Percentiles rank a stretch among this genome's conserved stretches.
Conservation (phyloP, 2,329 filamentous ascomycete species). For the Fusarium protoensiforme region DNA sequence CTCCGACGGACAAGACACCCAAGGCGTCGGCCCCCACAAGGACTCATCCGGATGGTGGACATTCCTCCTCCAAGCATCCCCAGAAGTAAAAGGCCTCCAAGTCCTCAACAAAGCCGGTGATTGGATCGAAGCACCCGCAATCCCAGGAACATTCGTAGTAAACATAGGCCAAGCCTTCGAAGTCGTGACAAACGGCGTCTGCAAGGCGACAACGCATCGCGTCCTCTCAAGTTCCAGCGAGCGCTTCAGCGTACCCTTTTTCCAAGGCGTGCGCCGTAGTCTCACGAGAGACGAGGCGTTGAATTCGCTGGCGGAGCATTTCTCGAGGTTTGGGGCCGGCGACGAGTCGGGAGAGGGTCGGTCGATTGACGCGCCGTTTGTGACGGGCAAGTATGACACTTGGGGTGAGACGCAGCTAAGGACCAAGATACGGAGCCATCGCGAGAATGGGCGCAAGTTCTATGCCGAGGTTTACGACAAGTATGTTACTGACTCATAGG, state of each 20-base stretch:
- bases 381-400: slow-evolving; percentile 61
- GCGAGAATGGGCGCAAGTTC: slow-evolving; percentile 58
- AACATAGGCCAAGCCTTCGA: slow-evolving; percentile 70
- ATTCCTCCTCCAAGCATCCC: slow-evolving; percentile 69
- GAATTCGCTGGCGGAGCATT: slow-evolving; percentile 52
- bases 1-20: slow-evolving; percentile 35
- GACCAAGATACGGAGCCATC: slow-evolving; percentile 64
- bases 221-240: slow-evolving; percentile 50
- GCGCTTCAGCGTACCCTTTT: slow-evolving; percentile 58
- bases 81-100: slow-evolving; percentile 60
- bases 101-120: slow-evolving; percentile 58
- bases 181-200: slow-evolving; percentile 64
- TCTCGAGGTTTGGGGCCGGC: slow-evolving; percentile 38
- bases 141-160: slow-evolving; percentile 64
- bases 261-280: slow-evolving; percentile 60
- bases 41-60: slow-evolving; percentile 74
- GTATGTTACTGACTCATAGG: slow-evolving; percentile 54
- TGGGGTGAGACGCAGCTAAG: slow-evolving; percentile 66
- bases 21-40: slow-evolving; percentile 72
- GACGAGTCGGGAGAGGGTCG: slow-evolving; percentile 50
- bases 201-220: slow-evolving; percentile 63
- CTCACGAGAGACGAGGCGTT: slow-evolving; percentile 58
- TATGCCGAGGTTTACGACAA: slow-evolving; percentile 60
- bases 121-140: slow-evolving; percentile 62
- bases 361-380: slow-evolving; percentile 60